Percentiles rank a stretch among this genome's conserved stretches.
These are phyloP conservation scores for Ulota crispa DNA, from an alignment of 225 moss, liverwort and hornwort species.

Conservation along the genomic window DNA sequence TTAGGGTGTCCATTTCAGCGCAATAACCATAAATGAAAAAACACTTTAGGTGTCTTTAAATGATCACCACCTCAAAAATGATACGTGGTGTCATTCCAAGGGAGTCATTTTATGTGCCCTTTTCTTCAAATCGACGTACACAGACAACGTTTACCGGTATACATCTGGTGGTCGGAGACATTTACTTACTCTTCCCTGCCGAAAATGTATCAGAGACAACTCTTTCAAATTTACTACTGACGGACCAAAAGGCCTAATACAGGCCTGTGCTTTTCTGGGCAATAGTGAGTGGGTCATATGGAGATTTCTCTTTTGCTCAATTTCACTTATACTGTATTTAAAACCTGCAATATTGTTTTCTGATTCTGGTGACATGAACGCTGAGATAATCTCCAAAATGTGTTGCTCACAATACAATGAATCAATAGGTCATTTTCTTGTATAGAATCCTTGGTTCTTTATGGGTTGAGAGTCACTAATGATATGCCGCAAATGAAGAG, in stretches of 20 bases:
- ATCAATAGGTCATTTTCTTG: background rate
- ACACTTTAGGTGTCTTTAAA: too few species aligned
- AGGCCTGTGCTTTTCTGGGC: background rate
- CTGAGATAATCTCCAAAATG: too few species aligned
- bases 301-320: background rate
- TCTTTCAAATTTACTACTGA: background rate
- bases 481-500: background rate
- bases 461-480: background rate
- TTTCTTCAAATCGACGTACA: background rate
- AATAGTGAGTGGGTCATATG: background rate
- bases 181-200: background rate
- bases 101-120: too few species aligned
- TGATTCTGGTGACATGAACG: background rate
- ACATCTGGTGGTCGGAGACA: background rate
- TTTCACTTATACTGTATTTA: background rate
- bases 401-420: background rate
- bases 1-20: too few species aligned
- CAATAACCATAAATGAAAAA: too few species aligned
- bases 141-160: background rate
- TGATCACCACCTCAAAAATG: too few species aligned
- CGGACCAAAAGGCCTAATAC: background rate
- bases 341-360: background rate
- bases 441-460: background rate
- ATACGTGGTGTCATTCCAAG: too few species aligned
- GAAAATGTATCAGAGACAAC: background rate